Conservation (phyloP, 106 monocot genomes). For the Dendrobium huoshanense region DNA sequence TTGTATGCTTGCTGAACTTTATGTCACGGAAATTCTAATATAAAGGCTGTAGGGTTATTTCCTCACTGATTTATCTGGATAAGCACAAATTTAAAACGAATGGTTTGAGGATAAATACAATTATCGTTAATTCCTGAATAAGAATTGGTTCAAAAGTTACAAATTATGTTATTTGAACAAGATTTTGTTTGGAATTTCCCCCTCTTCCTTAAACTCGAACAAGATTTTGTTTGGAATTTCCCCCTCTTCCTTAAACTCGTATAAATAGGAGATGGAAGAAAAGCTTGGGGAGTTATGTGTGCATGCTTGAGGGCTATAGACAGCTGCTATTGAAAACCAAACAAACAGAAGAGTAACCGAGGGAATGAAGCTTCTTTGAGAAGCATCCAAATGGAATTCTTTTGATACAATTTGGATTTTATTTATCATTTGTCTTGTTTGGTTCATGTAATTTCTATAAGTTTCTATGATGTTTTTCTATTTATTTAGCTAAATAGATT, state of each 20-base stretch:
- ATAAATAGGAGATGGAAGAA: background rate
- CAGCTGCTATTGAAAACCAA: background rate
- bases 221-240: background rate
- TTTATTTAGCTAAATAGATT: background rate
- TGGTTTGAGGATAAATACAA: background rate
- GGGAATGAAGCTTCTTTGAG: background rate
- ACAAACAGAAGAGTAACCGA: background rate
- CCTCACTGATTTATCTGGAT: background rate
- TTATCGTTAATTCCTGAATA: background rate
- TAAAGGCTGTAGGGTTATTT: background rate
- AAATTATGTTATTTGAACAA: background rate
- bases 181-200: background rate
- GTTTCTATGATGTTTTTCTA: background rate
- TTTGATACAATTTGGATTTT: background rate
- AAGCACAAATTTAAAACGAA: background rate
- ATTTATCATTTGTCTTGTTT: background rate
- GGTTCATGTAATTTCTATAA: background rate
- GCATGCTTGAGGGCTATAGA: background rate
- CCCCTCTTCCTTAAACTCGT: background rate
- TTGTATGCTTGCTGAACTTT: background rate
- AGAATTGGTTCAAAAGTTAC: background rate
- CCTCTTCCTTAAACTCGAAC: too few species aligned
- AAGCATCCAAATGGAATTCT: background rate
- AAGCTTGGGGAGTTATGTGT: background rate
- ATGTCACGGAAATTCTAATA: background rate